Base-by-base conservation (phyloP, 305 asterid species). In the Plantago coronopus region DNA sequence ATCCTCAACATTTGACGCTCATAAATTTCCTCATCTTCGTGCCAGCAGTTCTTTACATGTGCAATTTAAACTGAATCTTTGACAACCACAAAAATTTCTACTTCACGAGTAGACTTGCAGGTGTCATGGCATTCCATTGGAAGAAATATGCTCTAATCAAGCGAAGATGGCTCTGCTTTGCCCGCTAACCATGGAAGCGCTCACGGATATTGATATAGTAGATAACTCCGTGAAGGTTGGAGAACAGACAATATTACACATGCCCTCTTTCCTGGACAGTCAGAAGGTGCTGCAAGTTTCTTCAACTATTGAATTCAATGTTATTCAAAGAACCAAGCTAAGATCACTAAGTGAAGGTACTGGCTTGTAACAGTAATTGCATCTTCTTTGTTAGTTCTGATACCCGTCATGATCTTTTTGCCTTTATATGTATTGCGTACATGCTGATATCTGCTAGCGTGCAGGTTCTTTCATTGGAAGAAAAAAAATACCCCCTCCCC, bases 111-210 rank as follows among this genome's bases (percentile, higher is more conserved):
- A 89, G 99, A 76, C 91, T 69, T 93, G 97, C 87, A 76, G 89
- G 76, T 93, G 97, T 66, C 97, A 91, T 62, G 95, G 97, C 75
- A 69, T 81, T 71, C 95, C 89, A 10, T 71, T 86, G 75, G 80
- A 79, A 64, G 66, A 71, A 62, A 66, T 74, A 68, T 65, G 64
- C 72, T 54, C 34, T 71, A 71, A 71, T 17, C 63, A 61, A 70
- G 62, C 62, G 18, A 63, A 47, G 62, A 60, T 44, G 16, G 61
- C 76, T 56, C 43, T 53, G 55, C 72, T 69, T 65, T 89, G 96
- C 79, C 89, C 96, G 55, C 79, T 83, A 62, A 85, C 86, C 42
- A 69, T 72, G 42, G 67, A 74, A 63, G 73, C 68, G 46, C 89
- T 89, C 56, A 81, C 71, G 70, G 79, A 66, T 64, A 19, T 77